Base-by-base conservation (phyloP, 345 rosid species). In the Erodium maritimum region DNA sequence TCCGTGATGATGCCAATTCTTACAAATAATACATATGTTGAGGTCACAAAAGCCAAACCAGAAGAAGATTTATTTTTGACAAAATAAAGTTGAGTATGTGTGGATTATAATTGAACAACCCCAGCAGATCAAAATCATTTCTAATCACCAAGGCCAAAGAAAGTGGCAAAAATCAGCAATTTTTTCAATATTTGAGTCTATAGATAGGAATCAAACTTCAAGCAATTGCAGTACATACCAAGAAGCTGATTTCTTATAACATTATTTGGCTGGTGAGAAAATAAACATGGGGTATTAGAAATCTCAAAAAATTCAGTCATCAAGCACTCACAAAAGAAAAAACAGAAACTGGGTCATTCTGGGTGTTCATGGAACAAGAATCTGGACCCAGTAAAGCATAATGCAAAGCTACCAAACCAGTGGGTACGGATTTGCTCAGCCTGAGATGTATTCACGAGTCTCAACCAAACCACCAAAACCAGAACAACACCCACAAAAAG, bases 201-300 rank as follows among this genome's bases (percentile, higher is more conserved):
- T 51, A n/a, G 19, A 51, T 17, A 51, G 12, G 17, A 42, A 42
- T 2, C 8, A 10, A 11, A 42, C n/a, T n/a, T n/a, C n/a, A n/a
- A n/a, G n/a, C n/a, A n/a, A n/a, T n/a, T n/a, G n/a, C n/a, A 10
- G 17, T 14, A 42, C 48, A 42, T 13, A 42, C 8, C 16, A 42
- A 42, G 17, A 42, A 14, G 48, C 48, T 42, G 48, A 16, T 42
- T 14, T 42, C 48, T 42, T 42, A 42, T 11, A 42, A 14, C 12
- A 7, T 19, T 55, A 60, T 18, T 54, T 22, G 64, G 21, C 19
- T 21, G 52, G 23, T 61, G 56, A 46, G 57, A 61, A 64, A 23
- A 18, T 23, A 37, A 50, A 12, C 23, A 22, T 2, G 21, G 34
- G n/a, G 1, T 17, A 20, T 17, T 22, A 11, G 12, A 66, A 54